Conservation (phyloP, 2,329 filamentous ascomycete species). For the Biscogniauxia sp. region DNA sequence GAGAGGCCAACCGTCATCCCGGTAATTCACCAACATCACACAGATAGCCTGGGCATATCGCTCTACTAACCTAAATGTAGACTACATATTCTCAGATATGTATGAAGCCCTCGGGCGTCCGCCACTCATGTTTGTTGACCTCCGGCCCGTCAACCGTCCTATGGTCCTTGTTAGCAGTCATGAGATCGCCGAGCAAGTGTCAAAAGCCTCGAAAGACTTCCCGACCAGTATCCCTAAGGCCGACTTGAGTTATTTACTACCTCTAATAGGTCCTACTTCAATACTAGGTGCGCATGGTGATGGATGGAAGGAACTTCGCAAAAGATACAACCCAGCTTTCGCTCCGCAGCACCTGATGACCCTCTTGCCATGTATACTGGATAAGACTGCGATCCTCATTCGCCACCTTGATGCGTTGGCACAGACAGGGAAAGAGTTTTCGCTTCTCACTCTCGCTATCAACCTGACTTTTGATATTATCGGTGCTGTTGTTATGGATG, state of each 20-base stretch:
- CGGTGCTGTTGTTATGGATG: constrained; percentile 34
- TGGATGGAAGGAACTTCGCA: constrained; percentile 34
- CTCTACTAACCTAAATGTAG: too few species aligned
- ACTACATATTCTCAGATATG: constrained; percentile 25
- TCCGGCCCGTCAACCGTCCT: constrained; percentile 34
- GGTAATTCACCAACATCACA: too few species aligned
- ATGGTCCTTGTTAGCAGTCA: constrained; percentile 34
- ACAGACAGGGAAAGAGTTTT: constrained; percentile 26
- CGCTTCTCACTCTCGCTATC: constrained; percentile 22
- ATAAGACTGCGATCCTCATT: constrained; percentile 33
- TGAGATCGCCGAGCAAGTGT: constrained; percentile 33
- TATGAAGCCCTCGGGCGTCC: constrained; percentile 31
- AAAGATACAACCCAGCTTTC: constrained; percentile 38
- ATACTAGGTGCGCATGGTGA: constrained; percentile 26
- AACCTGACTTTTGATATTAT: constrained; percentile 41
- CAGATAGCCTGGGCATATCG: too few species aligned
- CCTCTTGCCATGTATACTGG: constrained; percentile 36
- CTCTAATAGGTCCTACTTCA: constrained; percentile 11
- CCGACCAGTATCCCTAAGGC: constrained; percentile 9
- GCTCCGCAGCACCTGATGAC: constrained; percentile 38
- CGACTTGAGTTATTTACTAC: too few species aligned
- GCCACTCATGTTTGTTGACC: constrained; percentile 34
- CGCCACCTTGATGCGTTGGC: constrained; percentile 30
- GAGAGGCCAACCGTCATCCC: too few species aligned
- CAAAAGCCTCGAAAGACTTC: constrained; percentile 6